Base-by-base conservation (phyloP, 2,329 filamentous ascomycete species). In the Geosmithia flava region DNA sequence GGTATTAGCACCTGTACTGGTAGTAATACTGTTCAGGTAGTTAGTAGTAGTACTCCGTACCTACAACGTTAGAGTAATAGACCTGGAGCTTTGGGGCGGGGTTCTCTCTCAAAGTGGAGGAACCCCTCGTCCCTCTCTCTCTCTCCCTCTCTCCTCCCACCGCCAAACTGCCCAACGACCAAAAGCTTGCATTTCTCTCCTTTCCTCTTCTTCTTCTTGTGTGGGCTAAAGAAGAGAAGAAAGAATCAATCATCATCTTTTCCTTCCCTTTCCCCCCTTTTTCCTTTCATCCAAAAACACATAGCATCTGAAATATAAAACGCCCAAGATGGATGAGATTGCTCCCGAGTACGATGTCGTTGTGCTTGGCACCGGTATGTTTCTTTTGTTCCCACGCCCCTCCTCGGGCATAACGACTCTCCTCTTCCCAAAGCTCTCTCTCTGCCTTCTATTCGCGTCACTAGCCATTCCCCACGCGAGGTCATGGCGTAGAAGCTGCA, bases 291-390 rank as follows among this genome's bases (percentile, higher is more conserved):
- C 29, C 29, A 11, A 30, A 30, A 37, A 37, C 6, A 37, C 6
- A 37, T 8, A 45, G 6, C 43, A 45, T 16, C n/a, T 6, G 11
- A 20, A 2, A 44, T 16, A 11, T 10, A 44, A n/a, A 43, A 33
- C 46, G 40, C 51, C 53, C 62, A 78, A 53, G 71, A 97, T 97
- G 93, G 93, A 97, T 66, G 93, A 97, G 71, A 95, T 98, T 65
- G 88, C 90, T 58, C 87, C 88, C 65, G 90, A 96, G 71, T 98
- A 98, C 79, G 93, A 98, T 79, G 87, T 96, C 69, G 82, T 98
- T 66, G 93, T 98, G 66, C 81, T 98, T 67, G 93, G 93, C 78
- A 98, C 93, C 68, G 90, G 89, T 95, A 76, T 64, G 80, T 70
- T 58, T 64, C 80, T 70, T 58, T 60, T 39, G 42, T 27, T 23